Conservation (phyloP, 495 filamentous ascomycete genomes). For the Penicillium lagena region DNA sequence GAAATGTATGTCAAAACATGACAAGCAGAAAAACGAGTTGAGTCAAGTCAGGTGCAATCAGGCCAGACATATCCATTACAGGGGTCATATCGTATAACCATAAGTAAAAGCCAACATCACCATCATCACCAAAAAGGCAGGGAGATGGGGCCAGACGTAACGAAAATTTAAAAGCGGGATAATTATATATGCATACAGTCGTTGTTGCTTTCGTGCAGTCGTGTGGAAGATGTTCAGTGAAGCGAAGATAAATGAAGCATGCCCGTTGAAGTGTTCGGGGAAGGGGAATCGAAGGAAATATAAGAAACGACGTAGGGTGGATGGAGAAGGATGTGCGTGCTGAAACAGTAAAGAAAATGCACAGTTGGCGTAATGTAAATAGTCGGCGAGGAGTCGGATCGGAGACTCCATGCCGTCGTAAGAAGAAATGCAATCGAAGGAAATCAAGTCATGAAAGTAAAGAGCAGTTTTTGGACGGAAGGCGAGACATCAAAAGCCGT, state of each 20-base stretch:
- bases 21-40: no score
- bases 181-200: slow-evolving; percentile 28
- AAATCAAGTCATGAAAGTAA: slow-evolving; percentile 10
- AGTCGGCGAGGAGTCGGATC: no score
- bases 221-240: slow-evolving; percentile 19
- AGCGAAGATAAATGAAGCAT: slow-evolving; percentile 14
- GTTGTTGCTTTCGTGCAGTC: slow-evolving; percentile 21
- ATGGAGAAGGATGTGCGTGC: background rate
- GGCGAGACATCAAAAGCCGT: slow-evolving; percentile 26
- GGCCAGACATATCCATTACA: slow-evolving; percentile 1
- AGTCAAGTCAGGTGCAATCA: no score
- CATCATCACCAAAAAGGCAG: background rate
- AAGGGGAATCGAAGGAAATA: background rate
- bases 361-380: no score
- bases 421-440: slow-evolving; percentile 4
- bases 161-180: slow-evolving; percentile 9
- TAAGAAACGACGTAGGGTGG: background rate
- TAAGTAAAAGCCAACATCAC: no score
- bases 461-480: background rate
- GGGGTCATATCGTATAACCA: slow-evolving; percentile 1
- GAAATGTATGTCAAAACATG: no score
- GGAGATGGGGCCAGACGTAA: background rate
- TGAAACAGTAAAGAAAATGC: background rate
- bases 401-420: background rate
- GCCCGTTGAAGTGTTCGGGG: background rate